Evolutionary conservation across 2,329 filamentous ascomycete genomes (phyloP), one percentile per base, ranked within the genome.

Genomic region (Trichoderma harzianum): DNA sequence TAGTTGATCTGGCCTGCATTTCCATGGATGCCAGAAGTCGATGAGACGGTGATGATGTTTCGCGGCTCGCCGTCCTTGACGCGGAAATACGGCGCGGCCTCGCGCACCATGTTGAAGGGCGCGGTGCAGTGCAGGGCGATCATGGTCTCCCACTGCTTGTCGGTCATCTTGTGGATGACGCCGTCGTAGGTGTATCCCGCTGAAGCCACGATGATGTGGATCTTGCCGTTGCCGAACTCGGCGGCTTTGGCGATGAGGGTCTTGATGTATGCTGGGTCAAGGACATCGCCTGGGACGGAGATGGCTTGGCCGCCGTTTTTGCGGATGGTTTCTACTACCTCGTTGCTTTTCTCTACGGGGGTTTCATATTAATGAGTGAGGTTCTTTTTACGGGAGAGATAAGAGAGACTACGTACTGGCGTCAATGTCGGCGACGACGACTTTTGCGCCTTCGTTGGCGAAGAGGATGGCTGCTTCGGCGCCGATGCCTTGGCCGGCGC

Each of bases 1-100:
- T 97, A 97, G 86, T 97, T 97, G 76, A 92, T 89, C 85, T 97
- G 94, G n/a, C 94, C 94, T 8, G 93, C 92, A 79, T 97, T 97
- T 70, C 94, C 94, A 81, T 97, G 90, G 14, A 96, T 85, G 68
- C 94, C 94, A 36, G 89, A 93, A 1, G 94, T 97, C 68, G 89
- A 93, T 70, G 89, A 92, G 80, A 97, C 93, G 81, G 96, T 97
- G 83, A 97, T 88, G 76, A 97, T 90, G 80, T 88, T 90, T 70
- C 94, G 88, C 6, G 91, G 88, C 80, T 92, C 92, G 77, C 92
- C 91, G 80, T 97, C 94, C 76, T 91, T 92, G 74, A 97, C 92
- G 53, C 94, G 90, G 86, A 97, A 97, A 82, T 93, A 97, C 26
- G 93, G 93, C 0, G 93, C 92, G 1, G 93, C 93, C 60, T 90